Percentiles rank a stretch among this genome's conserved stretches.
Conservation (phyloP, 768 basidiomycete genomes). For the Rhodotorula graminis region DNA sequence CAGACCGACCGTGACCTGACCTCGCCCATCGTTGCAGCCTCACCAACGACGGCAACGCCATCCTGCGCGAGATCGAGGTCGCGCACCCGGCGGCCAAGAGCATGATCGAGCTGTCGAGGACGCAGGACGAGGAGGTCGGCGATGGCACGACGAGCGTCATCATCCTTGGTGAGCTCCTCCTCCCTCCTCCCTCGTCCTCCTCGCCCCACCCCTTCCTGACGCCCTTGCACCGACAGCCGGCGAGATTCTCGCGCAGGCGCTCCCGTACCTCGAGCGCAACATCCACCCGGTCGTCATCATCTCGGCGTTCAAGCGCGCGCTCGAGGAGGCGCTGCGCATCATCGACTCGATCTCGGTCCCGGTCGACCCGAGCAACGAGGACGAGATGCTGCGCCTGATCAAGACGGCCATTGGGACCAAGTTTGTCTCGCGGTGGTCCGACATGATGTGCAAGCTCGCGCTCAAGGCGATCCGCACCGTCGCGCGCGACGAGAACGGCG, state of each 20-base stretch:
- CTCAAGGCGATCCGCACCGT: slow-evolving; percentile 88
- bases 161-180: slow-evolving; percentile 71
- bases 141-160: slow-evolving; percentile 98
- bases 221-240: slow-evolving; percentile 58
- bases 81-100: slow-evolving; percentile 98
- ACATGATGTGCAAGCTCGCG: slow-evolving; percentile 94
- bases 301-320: slow-evolving; percentile 92
- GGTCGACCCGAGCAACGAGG: slow-evolving; percentile 77
- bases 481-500: slow-evolving; percentile 53
- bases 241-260: slow-evolving; percentile 92
- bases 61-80: slow-evolving; percentile 95
- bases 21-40: slow-evolving; percentile 55
- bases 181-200: not conserved
- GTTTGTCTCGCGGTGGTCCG: slow-evolving; percentile 91
- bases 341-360: slow-evolving; percentile 82
- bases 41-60: slow-evolving; percentile 99
- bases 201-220: not conserved
- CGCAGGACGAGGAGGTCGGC: slow-evolving; percentile 98
- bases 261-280: slow-evolving; percentile 87
- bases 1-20: not conserved
- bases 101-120: slow-evolving; percentile 97
- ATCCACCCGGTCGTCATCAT: slow-evolving; percentile 99
- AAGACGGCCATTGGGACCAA: slow-evolving; percentile 98
- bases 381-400: slow-evolving; percentile 91
- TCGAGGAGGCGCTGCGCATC: slow-evolving; percentile 83